phyloP scores from a whole-genome alignment of 805 yeast species.

The Nakazawaea wickerhamii region DNA sequence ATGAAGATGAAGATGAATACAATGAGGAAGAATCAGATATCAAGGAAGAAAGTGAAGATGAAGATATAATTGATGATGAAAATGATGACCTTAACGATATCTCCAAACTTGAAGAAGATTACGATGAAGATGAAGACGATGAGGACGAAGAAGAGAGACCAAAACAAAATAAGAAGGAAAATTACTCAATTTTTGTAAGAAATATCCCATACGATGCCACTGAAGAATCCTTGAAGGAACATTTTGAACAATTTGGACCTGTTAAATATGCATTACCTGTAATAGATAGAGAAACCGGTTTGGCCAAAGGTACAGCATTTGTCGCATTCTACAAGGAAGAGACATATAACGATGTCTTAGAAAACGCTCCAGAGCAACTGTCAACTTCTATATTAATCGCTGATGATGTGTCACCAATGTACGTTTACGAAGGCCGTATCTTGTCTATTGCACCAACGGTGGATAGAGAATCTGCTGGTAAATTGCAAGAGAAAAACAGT shows the following conservation, averaged over 20 bases:
- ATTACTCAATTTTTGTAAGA: conserved; percentile 76
- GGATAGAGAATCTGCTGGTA: conserved; percentile 75
- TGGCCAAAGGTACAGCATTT: conserved; percentile 92
- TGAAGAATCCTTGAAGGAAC: conserved; percentile 67
- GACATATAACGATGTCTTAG: conserved; percentile 62
- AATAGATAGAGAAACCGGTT: conserved; percentile 74
- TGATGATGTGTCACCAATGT: conserved; percentile 85
- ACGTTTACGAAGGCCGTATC: conserved; percentile 90
- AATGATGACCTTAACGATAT: conserved; percentile 25
- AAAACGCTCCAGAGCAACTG: conserved; percentile 68
- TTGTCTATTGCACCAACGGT: conserved; percentile 81
- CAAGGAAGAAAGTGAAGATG: conserved; percentile 24
- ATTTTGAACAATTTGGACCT: conserved; percentile 78
- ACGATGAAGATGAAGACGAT: conserved; percentile 29
- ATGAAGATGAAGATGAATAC: conserved; percentile 31
- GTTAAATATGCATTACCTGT: conserved; percentile 94
- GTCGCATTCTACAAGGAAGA: conserved; percentile 71
- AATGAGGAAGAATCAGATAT: conserved; percentile 28
- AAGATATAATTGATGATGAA: conserved; percentile 19
- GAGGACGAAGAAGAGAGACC: conserved; percentile 27
- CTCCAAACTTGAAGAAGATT: conserved; percentile 23
- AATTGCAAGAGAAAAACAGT: conserved; percentile 68
- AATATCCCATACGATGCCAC: conserved; percentile 95
- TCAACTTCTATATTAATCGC: conserved; percentile 68
- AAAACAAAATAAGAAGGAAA: conserved; percentile 57